These are phyloP conservation scores for Pezicula radicicola DNA, from an alignment of 2,329 filamentous ascomycete genomes.

Conservation along the genomic window DNA sequence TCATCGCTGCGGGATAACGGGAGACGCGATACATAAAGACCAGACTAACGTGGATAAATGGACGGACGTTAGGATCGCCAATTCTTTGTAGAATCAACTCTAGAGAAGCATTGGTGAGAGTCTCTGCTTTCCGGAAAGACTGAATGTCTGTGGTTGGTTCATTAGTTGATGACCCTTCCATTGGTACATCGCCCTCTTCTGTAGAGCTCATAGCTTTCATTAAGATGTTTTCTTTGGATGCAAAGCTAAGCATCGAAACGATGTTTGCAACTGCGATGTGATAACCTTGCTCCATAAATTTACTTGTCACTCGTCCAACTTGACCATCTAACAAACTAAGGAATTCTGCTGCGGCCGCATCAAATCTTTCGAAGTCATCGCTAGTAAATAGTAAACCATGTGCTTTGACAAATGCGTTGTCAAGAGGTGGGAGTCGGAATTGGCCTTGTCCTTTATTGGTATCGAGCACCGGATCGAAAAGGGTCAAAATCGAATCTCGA, in stretches of 20 bases:
- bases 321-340: slow-evolving; percentile 51
- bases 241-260: slow-evolving; percentile 27
- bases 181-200: slow-evolving; percentile 8
- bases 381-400: slow-evolving; percentile 63
- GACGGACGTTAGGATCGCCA: slow-evolving; percentile 24
- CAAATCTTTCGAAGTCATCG: slow-evolving; percentile 43
- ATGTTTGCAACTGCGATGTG: slow-evolving; percentile 50
- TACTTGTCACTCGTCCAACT: slow-evolving; percentile 48
- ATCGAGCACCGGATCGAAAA: slow-evolving; percentile 56
- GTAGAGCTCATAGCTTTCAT: slow-evolving; percentile 19
- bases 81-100: slow-evolving; percentile 20
- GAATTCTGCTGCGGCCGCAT: slow-evolving; percentile 45
- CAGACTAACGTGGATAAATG: slow-evolving; percentile 25
- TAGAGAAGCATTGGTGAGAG: slow-evolving; percentile 16
- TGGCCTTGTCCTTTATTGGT: slow-evolving; percentile 32
- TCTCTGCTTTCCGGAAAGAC: slow-evolving; percentile 18
- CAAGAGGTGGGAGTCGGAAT: slow-evolving; percentile 40
- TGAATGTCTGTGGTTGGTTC: not conserved
- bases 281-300: slow-evolving; percentile 44
- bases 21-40: slow-evolving; percentile 22
- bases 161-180: slow-evolving; percentile 1
- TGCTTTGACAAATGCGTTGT: slow-evolving; percentile 59
- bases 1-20: slow-evolving; percentile 15
- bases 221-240: slow-evolving; percentile 21
- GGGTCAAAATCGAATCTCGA: slow-evolving; percentile 62